These are phyloP conservation scores for Mollisia scopiformis DNA, from an alignment of 2,329 filamentous ascomycete species.

Conservation along the genomic window DNA sequence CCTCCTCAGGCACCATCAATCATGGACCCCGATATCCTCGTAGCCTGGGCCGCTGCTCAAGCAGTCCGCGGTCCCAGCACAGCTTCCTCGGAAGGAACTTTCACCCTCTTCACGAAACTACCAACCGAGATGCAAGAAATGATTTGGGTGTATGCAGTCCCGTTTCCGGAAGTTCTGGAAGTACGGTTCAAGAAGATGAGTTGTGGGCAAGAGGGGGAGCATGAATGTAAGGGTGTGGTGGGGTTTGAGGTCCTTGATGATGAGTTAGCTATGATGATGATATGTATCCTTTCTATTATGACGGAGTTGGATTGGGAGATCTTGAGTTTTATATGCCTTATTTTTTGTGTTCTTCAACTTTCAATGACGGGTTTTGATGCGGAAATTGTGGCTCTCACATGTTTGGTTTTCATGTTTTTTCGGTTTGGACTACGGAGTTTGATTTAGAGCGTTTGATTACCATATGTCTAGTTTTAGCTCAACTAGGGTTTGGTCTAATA, in stretches of 20 bases:
- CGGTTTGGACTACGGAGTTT: too few relatives aligned
- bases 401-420: too few relatives aligned
- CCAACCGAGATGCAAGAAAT: background rate
- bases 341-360: too few relatives aligned
- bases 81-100: background rate
- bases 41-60: background rate
- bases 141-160: background rate
- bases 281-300: background rate
- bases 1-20: too few relatives aligned
- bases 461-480: too few relatives aligned
- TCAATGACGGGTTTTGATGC: too few relatives aligned
- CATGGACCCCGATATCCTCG: background rate
- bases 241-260: background rate
- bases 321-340: too few relatives aligned
- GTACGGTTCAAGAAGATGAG: background rate
- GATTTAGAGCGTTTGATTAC: too few relatives aligned
- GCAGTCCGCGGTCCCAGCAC: background rate
- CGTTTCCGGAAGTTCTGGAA: background rate
- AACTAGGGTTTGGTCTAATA: too few relatives aligned
- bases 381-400: too few relatives aligned
- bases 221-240: background rate
- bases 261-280: background rate
- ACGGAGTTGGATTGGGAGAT: background rate
- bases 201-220: background rate
- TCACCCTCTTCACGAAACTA: background rate